phyloP scores from a whole-genome alignment of 2,329 filamentous ascomycete species.

The Didymella segeticola region DNA sequence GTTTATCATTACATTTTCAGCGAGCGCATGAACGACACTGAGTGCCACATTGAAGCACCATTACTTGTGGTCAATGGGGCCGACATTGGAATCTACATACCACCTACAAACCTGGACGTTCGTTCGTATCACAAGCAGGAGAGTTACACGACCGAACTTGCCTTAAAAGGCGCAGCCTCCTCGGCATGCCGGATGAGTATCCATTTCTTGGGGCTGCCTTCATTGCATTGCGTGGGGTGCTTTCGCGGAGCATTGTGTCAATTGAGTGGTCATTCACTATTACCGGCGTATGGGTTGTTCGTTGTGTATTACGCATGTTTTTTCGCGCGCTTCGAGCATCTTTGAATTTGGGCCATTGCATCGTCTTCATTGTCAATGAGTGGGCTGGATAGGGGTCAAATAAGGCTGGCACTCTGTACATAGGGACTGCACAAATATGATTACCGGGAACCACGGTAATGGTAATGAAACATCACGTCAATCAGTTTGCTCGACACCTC shows the following conservation, averaged over 20 bases:
- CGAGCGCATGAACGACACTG: background rate
- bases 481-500: too few species aligned
- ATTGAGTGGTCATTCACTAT: constrained; percentile 14
- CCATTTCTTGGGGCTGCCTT: constrained; percentile 23
- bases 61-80: background rate
- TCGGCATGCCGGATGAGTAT: constrained; percentile 11
- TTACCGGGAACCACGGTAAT: constrained; percentile 9
- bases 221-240: constrained; percentile 42
- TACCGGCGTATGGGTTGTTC: constrained; percentile 15
- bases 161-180: background rate
- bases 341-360: constrained; percentile 15
- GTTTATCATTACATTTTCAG: constrained; percentile 14
- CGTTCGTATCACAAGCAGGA: constrained; percentile 1
- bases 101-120: constrained; percentile 15
- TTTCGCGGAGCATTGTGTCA: constrained; percentile 37
- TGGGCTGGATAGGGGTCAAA: constrained; percentile 13
- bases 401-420: constrained; percentile 19
- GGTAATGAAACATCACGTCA: constrained; percentile 12
- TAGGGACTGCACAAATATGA: constrained; percentile 15
- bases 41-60: constrained; percentile 4
- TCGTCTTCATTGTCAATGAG: constrained; percentile 19
- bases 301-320: constrained; percentile 17
- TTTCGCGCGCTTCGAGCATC: constrained; percentile 15
- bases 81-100: constrained; percentile 15
- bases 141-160: constrained; percentile 3